Percentiles rank a stretch among this genome's conserved stretches.
phyloP scores from a whole-genome alignment of 768 basidiomycete genomes.

The Hebeloma cylindrosporum region DNA sequence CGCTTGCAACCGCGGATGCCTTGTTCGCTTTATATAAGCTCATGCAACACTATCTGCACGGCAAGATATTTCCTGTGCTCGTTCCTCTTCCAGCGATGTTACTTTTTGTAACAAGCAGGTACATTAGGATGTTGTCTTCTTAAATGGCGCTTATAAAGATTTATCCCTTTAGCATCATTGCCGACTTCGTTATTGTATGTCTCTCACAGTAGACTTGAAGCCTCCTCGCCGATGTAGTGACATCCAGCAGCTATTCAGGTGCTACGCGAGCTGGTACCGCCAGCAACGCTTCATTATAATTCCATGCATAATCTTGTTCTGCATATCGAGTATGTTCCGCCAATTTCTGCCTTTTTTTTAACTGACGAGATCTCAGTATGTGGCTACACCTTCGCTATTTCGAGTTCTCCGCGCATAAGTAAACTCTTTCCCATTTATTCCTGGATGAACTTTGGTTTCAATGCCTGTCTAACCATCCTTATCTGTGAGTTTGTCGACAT shows the following conservation, averaged over 20 bases:
- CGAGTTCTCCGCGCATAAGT: conserved; percentile 7
- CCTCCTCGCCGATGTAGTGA: conserved; percentile 6
- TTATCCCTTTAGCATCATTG: conserved; percentile 19
- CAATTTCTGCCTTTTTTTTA: background rate
- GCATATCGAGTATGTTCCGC: conserved; percentile 16
- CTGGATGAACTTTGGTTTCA: conserved; percentile 23
- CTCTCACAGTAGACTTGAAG: background rate
- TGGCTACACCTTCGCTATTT: conserved; percentile 19
- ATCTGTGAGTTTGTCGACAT: conserved; percentile 14
- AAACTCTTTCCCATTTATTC: conserved; percentile 17
- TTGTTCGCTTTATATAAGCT: conserved; percentile 14
- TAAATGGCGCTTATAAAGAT: background rate
- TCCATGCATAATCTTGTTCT: conserved; percentile 16
- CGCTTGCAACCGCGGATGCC: conserved; percentile 17
- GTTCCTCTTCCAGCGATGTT: conserved; percentile 11
- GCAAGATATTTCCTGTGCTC: conserved; percentile 2
- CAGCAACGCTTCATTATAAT: conserved; percentile 13
- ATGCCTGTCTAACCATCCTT: conserved; percentile 18
- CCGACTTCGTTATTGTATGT: conserved; percentile 21
- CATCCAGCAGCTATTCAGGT: conserved; percentile 23
- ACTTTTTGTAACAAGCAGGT: conserved; percentile 21
- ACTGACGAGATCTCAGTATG: conserved; percentile 13
- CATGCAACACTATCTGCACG: conserved; percentile 13
- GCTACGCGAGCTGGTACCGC: conserved; percentile 23
- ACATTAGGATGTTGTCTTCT: background rate